Evolutionary conservation across 352 stramenopile species (phyloP).

Genomic region (Globisporangium sylvaticum): DNA sequence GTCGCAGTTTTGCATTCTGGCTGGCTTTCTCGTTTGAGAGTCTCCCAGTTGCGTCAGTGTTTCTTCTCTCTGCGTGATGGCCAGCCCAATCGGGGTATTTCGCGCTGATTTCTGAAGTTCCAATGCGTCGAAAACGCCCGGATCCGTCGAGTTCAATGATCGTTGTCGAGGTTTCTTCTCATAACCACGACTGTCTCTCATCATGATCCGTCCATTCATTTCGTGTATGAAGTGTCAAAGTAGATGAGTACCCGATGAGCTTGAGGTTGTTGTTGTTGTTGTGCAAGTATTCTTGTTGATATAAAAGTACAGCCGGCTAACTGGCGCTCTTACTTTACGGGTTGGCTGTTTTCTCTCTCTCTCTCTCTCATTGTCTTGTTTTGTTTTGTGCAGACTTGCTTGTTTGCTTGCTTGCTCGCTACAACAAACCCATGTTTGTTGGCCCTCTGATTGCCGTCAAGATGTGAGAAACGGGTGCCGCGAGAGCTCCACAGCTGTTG

Average conservation of each 20-base stretch:
- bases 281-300: background rate
- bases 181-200: background rate
- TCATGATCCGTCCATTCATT: background rate
- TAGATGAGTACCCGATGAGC: background rate
- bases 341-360: background rate
- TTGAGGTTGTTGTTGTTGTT: background rate
- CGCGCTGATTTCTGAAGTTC: background rate
- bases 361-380: background rate
- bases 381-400: background rate
- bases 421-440: background rate
- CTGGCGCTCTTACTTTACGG: background rate
- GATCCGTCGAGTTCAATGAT: background rate
- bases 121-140: background rate
- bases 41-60: background rate
- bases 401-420: background rate
- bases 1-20: background rate
- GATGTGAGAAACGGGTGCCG: conserved; percentile 50
- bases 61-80: no score
- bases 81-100: no score
- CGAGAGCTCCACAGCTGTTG: conserved; percentile 56
- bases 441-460: background rate
- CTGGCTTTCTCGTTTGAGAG: background rate
- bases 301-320: background rate
- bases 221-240: background rate
- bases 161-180: background rate